Base-by-base conservation (phyloP, 2,329 filamentous ascomycete genomes). In the Sporothrix pallida region DNA sequence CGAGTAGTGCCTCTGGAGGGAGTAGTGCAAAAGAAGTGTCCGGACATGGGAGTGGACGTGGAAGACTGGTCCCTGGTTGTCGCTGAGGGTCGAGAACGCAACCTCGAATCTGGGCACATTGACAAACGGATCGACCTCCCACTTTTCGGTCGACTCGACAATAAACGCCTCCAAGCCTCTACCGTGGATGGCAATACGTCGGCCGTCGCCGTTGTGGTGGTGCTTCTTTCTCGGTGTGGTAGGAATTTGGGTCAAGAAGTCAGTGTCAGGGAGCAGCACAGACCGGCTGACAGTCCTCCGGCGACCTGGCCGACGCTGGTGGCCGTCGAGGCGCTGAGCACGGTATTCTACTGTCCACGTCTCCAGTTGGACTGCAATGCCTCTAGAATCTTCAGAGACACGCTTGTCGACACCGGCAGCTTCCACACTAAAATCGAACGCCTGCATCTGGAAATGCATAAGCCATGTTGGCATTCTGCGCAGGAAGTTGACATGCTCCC, bases 1-100 rank as follows among this genome's bases (percentile, higher is more conserved):
- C 0, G 95, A 92, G 79, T 98, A 99, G 80, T 97, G 95, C 3
- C 95, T 91, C 81, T 97, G 97, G 0, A 99, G 87, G 0, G 97
- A 99, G 80, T 98, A 98, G 70, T 97, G 92, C 8, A 97, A 79
- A 75, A 93, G 89, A 1, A 99, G 83, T 6, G 92, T 93, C 77
- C 92, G 92, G 23, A 96, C 87, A 71, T 92, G 89, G 0, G 93
- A 92, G 77, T 97, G 94, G 60, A 98, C 83, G 79, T 98, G 94
- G 79, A 98, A 93, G 6, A 97, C 87, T 0, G 94, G 93, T 0
- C 95, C 95, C 78, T 97, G 93, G 44, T 89, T 89, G 81, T 99
- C 96, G 76, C 93, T 97, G 3, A 90, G 87, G 0, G 96, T 97
- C 42, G 92, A 94, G 73, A 98, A 88, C 0, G 93, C 92, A 42